A percentile compares a stretch with the other conserved stretches of the same genome.
Conservation (phyloP, 108 stramenopile genomes). For the Parmales sp. region DNA sequence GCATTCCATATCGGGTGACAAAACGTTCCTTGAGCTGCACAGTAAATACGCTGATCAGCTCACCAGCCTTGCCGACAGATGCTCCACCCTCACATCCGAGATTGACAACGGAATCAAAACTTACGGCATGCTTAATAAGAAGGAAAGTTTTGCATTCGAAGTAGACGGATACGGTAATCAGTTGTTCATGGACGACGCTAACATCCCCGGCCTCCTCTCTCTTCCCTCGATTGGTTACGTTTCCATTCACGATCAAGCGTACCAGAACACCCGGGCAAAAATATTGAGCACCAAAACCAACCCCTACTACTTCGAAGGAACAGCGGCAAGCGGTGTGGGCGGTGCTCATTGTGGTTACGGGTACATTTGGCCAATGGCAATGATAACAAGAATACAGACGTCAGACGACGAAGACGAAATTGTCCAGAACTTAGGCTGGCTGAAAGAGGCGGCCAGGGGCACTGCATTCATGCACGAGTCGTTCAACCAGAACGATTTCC, state of each 20-base stretch:
- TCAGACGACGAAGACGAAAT: conserved; percentile 21
- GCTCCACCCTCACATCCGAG: conserved; percentile 21
- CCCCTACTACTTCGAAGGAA: conserved; percentile 28
- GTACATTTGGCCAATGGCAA: conserved; percentile 58
- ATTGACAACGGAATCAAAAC: conserved; percentile 46
- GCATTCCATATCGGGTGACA: background rate
- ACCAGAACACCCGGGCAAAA: conserved; percentile 37
- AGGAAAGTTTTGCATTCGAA: conserved; percentile 57
- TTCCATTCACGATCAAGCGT: conserved; percentile 24
- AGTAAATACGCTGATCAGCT: background rate
- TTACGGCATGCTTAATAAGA: conserved; percentile 36
- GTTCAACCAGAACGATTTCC: conserved; percentile 28
- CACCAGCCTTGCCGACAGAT: background rate
- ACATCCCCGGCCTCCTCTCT: conserved; percentile 54
- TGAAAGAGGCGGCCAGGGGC: conserved; percentile 25
- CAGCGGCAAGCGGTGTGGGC: conserved; percentile 21
- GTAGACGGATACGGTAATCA: conserved; percentile 59
- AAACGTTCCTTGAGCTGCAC: background rate
- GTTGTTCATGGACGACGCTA: conserved; percentile 62
- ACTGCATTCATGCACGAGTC: conserved; percentile 46
- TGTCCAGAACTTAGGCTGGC: conserved; percentile 19
- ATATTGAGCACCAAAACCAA: conserved; percentile 36
- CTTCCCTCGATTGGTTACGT: conserved; percentile 48
- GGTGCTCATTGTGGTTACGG: conserved; percentile 39
- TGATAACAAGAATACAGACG: conserved; percentile 44